phyloP scores from a whole-genome alignment of 352 stramenopile species.

The Pythium dissimile region DNA sequence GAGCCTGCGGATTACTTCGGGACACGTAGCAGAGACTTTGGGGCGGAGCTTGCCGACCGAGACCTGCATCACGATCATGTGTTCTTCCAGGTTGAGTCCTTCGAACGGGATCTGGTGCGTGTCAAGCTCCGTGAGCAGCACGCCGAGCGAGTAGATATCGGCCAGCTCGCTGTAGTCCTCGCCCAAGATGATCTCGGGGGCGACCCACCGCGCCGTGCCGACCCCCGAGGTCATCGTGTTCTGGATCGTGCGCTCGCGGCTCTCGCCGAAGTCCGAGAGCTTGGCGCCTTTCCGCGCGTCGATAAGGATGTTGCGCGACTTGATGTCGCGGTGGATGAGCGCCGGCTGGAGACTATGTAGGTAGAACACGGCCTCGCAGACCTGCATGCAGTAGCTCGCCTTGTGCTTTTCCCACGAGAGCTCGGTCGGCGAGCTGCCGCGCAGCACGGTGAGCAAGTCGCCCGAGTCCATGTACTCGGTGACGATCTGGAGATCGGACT shows the following conservation, averaged over 20 bases:
- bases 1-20: constrained; percentile 72
- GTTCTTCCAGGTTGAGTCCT: constrained; percentile 50
- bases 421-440: background rate
- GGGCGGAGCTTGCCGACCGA: constrained; percentile 72
- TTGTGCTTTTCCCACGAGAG: constrained; percentile 40
- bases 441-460: constrained; percentile 30
- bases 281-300: constrained; percentile 70
- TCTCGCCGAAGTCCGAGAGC: constrained; percentile 74
- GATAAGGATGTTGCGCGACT: constrained; percentile 90
- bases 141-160: constrained; percentile 47
- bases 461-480: constrained; percentile 61
- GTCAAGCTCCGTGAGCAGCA: constrained; percentile 41
- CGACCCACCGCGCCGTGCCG: constrained; percentile 71
- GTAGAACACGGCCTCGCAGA: constrained; percentile 85
- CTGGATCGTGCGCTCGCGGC: constrained; percentile 66
- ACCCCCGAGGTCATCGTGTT: constrained; percentile 75
- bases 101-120: constrained; percentile 55
- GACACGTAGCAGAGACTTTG: constrained; percentile 72
- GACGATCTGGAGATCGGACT: constrained; percentile 61
- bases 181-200: constrained; percentile 73
- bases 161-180: constrained; percentile 51
- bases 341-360: constrained; percentile 84
- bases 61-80: constrained; percentile 80
- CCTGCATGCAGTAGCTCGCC: constrained; percentile 67
- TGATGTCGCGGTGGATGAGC: constrained; percentile 91